Evolutionary conservation across 1,139 yeast genomes (phyloP).

Genomic region (Meyerozyma guilliermondii): DNA sequence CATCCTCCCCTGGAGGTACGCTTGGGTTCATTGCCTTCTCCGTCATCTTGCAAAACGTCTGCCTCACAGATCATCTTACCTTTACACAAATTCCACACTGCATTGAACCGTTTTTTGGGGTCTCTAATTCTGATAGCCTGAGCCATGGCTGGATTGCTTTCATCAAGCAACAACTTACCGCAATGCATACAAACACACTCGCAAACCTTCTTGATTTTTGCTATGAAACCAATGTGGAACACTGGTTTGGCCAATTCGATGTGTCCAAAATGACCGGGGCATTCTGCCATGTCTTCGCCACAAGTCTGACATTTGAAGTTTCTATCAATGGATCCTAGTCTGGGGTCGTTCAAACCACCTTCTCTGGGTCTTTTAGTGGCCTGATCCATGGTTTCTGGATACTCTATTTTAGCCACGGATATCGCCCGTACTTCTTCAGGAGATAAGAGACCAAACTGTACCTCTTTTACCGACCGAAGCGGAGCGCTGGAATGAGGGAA

Average conservation of each 20-base stretch:
- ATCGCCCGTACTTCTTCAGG: constrained; percentile 98
- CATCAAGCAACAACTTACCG: constrained; percentile 88
- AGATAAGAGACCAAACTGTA: constrained; percentile 94
- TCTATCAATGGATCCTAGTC: constrained; percentile 95
- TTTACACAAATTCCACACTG: constrained; percentile 91
- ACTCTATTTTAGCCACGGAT: constrained; percentile 94
- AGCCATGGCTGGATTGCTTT: constrained; percentile 78
- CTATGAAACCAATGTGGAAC: constrained; percentile 91
- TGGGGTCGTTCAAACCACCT: constrained; percentile 95
- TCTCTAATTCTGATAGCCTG: constrained; percentile 87
- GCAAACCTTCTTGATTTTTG: constrained; percentile 90
- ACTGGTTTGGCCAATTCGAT: constrained; percentile 98
- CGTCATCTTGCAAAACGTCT: constrained; percentile 64
- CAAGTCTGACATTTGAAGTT: constrained; percentile 98
- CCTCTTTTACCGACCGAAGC: constrained; percentile 92
- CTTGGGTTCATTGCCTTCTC: constrained; percentile 30
- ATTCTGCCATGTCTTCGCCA: constrained; percentile 98
- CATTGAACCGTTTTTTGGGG: constrained; percentile 92
- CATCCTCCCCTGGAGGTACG: constrained; percentile 85
- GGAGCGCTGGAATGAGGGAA: constrained; percentile 98
- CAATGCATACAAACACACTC: constrained; percentile 99
- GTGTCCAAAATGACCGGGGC: constrained; percentile 99
- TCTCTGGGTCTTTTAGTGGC: constrained; percentile 91
- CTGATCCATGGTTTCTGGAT: constrained; percentile 98
- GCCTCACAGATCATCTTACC: constrained; percentile 95